Base-by-base conservation (phyloP, 495 filamentous ascomycete species). In the Penicillium chermesinum region DNA sequence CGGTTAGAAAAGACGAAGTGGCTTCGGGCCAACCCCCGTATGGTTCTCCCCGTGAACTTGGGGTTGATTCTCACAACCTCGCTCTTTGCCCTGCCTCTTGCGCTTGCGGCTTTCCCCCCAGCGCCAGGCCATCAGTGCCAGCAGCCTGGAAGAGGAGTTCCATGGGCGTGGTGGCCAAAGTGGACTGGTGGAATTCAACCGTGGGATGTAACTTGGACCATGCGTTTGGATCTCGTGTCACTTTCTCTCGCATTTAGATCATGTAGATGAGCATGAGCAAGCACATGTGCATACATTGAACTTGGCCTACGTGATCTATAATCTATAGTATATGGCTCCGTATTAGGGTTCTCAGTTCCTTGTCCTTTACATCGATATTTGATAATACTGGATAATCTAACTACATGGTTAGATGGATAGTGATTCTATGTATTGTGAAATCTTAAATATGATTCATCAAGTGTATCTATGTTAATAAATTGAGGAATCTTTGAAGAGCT, bases 51-150 rank as follows among this genome's bases (percentile, higher is more conserved):
- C 2, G 75, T 95, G 9, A 96, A 96, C 67, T 66, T 95, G 38
- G 90, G 78, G 1, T 65, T 96, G 44, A 89, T 96, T 53, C 67
- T 95, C 27, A 77, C 79, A 6, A 94, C 88, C 15, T 86, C 84
- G 49, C 76, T 95, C 25, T 84, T 91, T 53, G 90, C 88, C 20
- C 69, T 97, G 53, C 90, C 89, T 40, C 44, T 71, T 53, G 67
- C 93, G 2, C 70, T 98, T 36, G 93, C 82, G 9, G 93, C 86
- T 7, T 98, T 97, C 71, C 93, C 93, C n/a, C 9, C 88, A 95
- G 73, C 72, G 88, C 46, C 90, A 98, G 74, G 76, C 75, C 41
- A 85, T 95, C 16, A 77, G 71, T 46, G 89, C 86, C 0, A 70
- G 73, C 7, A 81, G 69, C 14, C 61, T 98, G 36, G 93, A 96